phyloP scores from a whole-genome alignment of 495 filamentous ascomycete species.

The Apiosordaria backusii region DNA sequence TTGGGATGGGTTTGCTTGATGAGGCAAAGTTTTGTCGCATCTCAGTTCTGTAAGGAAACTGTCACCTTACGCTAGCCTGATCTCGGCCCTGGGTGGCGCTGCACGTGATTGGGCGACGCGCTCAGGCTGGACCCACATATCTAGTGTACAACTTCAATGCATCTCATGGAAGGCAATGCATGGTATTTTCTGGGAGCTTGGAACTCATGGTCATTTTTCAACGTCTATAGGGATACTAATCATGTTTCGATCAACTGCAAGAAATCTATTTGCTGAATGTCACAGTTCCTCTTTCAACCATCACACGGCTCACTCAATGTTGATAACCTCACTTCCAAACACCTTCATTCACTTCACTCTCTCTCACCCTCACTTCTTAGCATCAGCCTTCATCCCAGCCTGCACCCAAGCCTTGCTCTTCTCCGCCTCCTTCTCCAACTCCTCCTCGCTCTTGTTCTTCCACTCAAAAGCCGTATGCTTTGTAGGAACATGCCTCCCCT shows the following conservation, averaged over 20 bases:
- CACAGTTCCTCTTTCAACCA: no score
- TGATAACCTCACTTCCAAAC: background rate
- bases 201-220: no score
- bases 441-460: constrained; percentile 37
- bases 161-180: no score
- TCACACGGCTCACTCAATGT: no score
- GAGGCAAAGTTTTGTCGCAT: background rate
- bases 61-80: constrained; percentile 3
- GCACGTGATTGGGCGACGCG: background rate
- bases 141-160: no score
- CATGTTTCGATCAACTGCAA: no score
- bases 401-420: constrained; percentile 57
- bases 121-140: background rate
- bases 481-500: constrained; percentile 72
- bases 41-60: background rate
- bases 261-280: no score
- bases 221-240: no score
- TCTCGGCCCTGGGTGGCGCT: background rate
- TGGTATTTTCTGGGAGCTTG: no score
- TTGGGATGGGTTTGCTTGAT: background rate
- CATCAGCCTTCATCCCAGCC: constrained; percentile 59
- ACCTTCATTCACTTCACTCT: no score
- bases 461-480: constrained; percentile 59
- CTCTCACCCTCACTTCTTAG: constrained; percentile 50
- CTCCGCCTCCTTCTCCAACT: constrained; percentile 52